phyloP scores from a whole-genome alignment of 441 rosid genomes.

The Populus hybrid region DNA sequence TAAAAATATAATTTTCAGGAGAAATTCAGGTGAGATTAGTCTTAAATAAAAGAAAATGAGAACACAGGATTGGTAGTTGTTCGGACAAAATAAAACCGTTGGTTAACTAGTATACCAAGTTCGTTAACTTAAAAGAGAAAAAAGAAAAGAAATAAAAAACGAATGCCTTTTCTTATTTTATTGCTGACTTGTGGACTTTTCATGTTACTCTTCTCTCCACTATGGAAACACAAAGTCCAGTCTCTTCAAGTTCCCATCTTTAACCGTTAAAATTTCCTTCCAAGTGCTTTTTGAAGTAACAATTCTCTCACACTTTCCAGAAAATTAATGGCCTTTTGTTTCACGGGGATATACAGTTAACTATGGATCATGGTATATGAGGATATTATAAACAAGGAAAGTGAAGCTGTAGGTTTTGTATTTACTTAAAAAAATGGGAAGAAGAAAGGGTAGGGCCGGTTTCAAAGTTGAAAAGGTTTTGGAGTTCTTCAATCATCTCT shows the following conservation, averaged over 20 bases:
- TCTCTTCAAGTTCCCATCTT: neutral
- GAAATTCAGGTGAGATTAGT: no score
- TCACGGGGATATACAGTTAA: neutral
- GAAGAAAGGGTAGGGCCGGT: constrained; percentile 36
- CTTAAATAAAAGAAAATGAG: no score
- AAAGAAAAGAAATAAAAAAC: neutral
- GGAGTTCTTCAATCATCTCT: constrained; percentile 50
- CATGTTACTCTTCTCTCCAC: neutral
- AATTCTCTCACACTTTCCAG: neutral
- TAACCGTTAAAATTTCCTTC: neutral
- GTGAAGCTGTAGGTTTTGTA: neutral
- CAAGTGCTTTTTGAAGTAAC: neutral
- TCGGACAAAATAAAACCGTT: no score
- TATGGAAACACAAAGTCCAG: neutral
- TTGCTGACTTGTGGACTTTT: neutral
- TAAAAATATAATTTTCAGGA: no score
- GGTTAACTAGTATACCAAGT: no score
- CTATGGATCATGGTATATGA: no score
- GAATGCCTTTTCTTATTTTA: neutral
- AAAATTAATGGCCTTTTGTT: neutral
- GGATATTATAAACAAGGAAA: neutral
- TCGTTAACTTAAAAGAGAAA: neutral
- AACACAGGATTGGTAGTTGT: no score
- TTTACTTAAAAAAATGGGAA: constrained; percentile 33
- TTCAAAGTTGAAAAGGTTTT: constrained; percentile 39